Conservation (phyloP, 495 filamentous ascomycete species). For the Aspergillus heteromorphus region DNA sequence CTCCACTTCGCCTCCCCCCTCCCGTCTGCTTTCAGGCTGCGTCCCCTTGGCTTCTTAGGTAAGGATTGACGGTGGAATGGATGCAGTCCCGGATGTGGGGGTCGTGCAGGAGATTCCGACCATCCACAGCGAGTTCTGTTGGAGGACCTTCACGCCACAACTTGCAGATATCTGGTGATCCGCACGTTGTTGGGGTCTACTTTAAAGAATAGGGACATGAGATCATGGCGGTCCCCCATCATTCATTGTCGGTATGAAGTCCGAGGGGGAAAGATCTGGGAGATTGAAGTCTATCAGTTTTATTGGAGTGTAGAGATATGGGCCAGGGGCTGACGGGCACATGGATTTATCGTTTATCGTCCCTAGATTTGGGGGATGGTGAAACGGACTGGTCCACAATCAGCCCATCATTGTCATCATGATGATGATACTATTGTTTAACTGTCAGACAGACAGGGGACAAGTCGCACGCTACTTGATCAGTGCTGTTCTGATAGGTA, state of each 20-base stretch:
- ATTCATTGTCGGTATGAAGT: neutral
- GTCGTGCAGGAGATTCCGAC: neutral
- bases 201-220: too few species aligned
- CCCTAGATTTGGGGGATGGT: neutral
- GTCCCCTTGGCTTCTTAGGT: neutral
- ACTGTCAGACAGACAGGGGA: neutral
- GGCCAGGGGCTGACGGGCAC: neutral
- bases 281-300: neutral
- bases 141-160: neutral
- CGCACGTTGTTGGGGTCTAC: neutral
- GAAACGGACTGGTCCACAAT: neutral
- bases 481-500: slow-evolving; percentile 2
- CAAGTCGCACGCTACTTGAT: neutral
- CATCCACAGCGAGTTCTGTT: neutral
- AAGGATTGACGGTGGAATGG: slow-evolving; percentile 1
- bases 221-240: neutral
- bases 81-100: neutral
- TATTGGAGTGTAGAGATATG: neutral
- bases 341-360: neutral
- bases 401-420: slow-evolving; percentile 1
- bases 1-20: too few species aligned
- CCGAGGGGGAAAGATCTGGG: neutral
- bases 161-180: neutral
- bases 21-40: neutral
- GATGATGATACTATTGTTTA: neutral